phyloP scores from a whole-genome alignment of 805 yeast genomes.

The Maudiozyma serrabonitensis region DNA sequence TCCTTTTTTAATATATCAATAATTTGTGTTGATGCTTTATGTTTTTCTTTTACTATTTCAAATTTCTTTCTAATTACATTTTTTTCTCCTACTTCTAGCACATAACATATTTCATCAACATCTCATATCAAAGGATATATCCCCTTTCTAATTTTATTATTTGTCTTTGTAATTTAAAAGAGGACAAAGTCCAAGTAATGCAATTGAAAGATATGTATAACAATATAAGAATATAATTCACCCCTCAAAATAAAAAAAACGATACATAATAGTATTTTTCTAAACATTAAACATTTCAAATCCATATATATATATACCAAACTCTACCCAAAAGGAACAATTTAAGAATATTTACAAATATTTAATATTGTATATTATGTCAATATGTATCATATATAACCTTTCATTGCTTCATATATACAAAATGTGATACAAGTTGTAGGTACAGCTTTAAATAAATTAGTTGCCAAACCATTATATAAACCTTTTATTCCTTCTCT shows the following conservation, averaged over 20 bases:
- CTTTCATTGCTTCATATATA: constrained; percentile 60
- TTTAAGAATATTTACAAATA: neutral
- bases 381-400: constrained; percentile 8
- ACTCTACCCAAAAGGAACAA: neutral
- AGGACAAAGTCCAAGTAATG: neutral
- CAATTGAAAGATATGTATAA: neutral
- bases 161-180: neutral
- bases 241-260: neutral
- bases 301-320: no score
- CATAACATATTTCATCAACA: neutral
- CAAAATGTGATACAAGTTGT: constrained; percentile 87
- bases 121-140: neutral
- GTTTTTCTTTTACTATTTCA: neutral
- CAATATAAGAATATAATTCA: neutral
- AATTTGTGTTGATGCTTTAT: neutral
- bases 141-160: neutral
- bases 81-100: neutral
- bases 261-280: neutral
- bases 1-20: no score
- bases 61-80: neutral
- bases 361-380: no score
- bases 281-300: no score
- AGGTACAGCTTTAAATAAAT: constrained; percentile 75
- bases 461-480: constrained; percentile 76
- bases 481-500: constrained; percentile 58